Conservation (phyloP, 2,329 filamentous ascomycete genomes). For the Xylaria sp. region DNA sequence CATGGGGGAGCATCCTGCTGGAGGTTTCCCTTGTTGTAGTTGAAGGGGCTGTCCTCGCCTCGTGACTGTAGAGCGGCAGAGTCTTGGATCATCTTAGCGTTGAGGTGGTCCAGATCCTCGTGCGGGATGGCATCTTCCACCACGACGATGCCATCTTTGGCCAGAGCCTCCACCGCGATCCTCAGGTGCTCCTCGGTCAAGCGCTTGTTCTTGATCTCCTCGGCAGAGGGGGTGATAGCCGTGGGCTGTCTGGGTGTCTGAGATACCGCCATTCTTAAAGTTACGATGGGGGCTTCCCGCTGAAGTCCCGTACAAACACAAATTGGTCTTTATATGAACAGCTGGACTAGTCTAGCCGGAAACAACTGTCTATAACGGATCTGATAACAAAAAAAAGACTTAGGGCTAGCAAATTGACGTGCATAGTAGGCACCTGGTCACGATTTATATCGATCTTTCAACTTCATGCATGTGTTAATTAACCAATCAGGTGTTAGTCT, state of each 20-base stretch:
- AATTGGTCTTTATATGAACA: neutral
- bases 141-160: slow-evolving; percentile 66
- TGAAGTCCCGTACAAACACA: neutral
- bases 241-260: slow-evolving; percentile 35
- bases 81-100: slow-evolving; percentile 68
- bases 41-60: slow-evolving; percentile 68
- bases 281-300: slow-evolving; percentile 1
- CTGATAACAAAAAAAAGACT: slow-evolving; percentile 24
- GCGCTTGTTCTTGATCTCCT: slow-evolving; percentile 52
- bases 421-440: slow-evolving; percentile 4
- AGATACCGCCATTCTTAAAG: slow-evolving; percentile 27
- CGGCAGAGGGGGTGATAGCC: slow-evolving; percentile 38
- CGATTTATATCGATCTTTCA: slow-evolving; percentile 25
- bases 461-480: slow-evolving; percentile 1
- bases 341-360: slow-evolving; percentile 1
- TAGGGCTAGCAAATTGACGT: slow-evolving; percentile 19
- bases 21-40: slow-evolving; percentile 71
- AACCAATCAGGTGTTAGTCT: slow-evolving; percentile 11
- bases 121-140: slow-evolving; percentile 63
- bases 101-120: slow-evolving; percentile 62
- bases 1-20: slow-evolving; percentile 69
- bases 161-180: slow-evolving; percentile 60
- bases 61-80: slow-evolving; percentile 60
- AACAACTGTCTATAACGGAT: slow-evolving; percentile 11
- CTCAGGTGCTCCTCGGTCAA: slow-evolving; percentile 64